Percentiles rank a stretch among this genome's conserved stretches.
Evolutionary conservation across 108 stramenopile genomes (phyloP).

Genomic region (Nitzschia putrida): DNA sequence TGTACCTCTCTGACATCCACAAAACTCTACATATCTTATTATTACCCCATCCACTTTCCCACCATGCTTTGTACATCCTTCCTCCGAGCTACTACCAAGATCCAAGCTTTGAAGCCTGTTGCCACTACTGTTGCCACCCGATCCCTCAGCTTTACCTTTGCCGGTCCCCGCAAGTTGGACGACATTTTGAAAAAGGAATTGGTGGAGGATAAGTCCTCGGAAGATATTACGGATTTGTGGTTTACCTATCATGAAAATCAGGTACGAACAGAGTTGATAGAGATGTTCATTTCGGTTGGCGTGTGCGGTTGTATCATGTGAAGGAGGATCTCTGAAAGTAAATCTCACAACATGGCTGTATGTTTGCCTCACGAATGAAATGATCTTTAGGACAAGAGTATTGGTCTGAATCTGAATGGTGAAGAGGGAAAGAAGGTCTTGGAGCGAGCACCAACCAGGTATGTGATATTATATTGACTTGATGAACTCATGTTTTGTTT

Average conservation of each 20-base stretch:
- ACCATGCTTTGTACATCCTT: background rate
- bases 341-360: too few species aligned
- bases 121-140: background rate
- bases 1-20: too few species aligned
- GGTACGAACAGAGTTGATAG: slow-evolving; percentile 16
- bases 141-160: slow-evolving; percentile 54
- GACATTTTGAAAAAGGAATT: slow-evolving; percentile 79
- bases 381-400: slow-evolving; percentile 38
- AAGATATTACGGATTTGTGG: slow-evolving; percentile 79
- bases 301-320: too few species aligned
- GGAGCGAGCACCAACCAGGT: slow-evolving; percentile 51
- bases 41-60: background rate
- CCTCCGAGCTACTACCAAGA: background rate
- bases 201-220: slow-evolving; percentile 53
- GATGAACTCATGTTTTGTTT: background rate
- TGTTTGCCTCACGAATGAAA: too few species aligned
- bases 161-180: slow-evolving; percentile 64
- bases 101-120: background rate
- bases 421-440: slow-evolving; percentile 50
- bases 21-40: too few species aligned
- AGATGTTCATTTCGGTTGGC: background rate
- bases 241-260: slow-evolving; percentile 75
- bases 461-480: slow-evolving; percentile 6
- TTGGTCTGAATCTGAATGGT: slow-evolving; percentile 47
- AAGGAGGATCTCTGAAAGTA: too few species aligned